A percentile compares a stretch with the other conserved stretches of the same genome.
Conservation (phyloP, 2,329 filamentous ascomycete species). For the Verticillium dahliae region DNA sequence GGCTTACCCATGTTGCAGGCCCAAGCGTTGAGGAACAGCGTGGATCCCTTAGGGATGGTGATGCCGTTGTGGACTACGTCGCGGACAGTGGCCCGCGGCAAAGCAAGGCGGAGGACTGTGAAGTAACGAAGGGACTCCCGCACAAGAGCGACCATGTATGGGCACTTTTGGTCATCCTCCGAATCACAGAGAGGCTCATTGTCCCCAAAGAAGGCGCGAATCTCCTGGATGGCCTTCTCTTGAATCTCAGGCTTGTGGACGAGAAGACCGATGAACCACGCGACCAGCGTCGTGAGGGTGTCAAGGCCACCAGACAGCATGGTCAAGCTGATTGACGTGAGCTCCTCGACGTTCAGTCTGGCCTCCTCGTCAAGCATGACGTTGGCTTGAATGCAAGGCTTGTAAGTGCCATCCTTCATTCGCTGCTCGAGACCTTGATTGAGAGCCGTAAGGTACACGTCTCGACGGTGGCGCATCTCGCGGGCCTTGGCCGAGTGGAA, state of each 20-base stretch:
- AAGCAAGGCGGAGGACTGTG: constrained; percentile 54
- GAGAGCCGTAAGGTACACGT: constrained; percentile 51
- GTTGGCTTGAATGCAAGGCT: constrained; percentile 62
- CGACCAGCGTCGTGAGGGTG: constrained; percentile 58
- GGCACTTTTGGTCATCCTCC: constrained; percentile 56
- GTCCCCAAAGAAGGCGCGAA: constrained; percentile 43
- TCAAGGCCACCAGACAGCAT: constrained; percentile 64
- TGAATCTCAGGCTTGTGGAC: constrained; percentile 56
- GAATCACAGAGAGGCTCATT: constrained; percentile 52
- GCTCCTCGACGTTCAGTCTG: constrained; percentile 54
- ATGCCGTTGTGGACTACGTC: constrained; percentile 52
- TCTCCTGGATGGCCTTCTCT: constrained; percentile 50
- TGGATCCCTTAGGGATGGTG: constrained; percentile 54
- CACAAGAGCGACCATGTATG: constrained; percentile 57
- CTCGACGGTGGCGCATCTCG: constrained; percentile 53
- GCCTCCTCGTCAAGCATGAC: constrained; percentile 59
- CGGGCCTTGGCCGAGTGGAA: constrained; percentile 49
- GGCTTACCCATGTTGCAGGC: constrained; percentile 60
- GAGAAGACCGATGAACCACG: constrained; percentile 57
- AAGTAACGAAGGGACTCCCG: constrained; percentile 56
- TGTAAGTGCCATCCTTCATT: constrained; percentile 53
- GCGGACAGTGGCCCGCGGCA: constrained; percentile 55
- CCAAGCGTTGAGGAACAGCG: constrained; percentile 62
- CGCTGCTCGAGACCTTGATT: constrained; percentile 53
- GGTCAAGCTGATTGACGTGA: constrained; percentile 59